Conservation (phyloP, 176 grass and related monocot genomes). For the Lolium multiflorum region DNA sequence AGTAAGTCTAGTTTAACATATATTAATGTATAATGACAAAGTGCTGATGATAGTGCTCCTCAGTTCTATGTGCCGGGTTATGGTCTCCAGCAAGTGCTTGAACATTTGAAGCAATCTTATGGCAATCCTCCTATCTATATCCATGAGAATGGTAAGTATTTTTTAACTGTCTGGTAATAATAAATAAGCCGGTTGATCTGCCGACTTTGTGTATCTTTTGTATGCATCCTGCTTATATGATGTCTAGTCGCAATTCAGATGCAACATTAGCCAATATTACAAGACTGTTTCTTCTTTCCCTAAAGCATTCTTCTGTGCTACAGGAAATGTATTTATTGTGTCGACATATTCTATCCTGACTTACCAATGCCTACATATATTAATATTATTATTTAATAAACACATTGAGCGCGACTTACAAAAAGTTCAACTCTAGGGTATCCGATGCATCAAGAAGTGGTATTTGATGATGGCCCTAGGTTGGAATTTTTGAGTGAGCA, state of each 20-base stretch:
- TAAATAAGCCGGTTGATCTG: not conserved
- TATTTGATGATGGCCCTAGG: constrained; percentile 46
- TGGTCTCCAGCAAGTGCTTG: constrained; percentile 42
- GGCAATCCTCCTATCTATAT: constrained; percentile 50
- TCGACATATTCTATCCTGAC: not conserved
- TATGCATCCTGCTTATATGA: not conserved
- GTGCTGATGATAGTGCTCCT: constrained; percentile 14
- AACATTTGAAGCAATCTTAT: constrained; percentile 55
- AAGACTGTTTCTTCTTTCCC: not conserved
- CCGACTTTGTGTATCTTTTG: not conserved
- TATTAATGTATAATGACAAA: constrained; percentile 9
- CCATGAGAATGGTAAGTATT: constrained; percentile 50
- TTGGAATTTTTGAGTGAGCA: constrained; percentile 47
- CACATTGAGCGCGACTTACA: not conserved
- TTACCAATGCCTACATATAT: not conserved
- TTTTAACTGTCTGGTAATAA: not conserved
- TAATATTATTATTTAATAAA: not conserved
- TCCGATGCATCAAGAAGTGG: constrained; percentile 39
- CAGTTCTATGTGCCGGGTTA: constrained; percentile 36
- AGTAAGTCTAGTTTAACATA: not conserved
- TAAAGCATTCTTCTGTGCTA: not conserved
- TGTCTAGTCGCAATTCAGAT: too few relatives aligned
- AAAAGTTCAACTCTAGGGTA: constrained; percentile 31
- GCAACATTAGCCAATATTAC: not conserved
- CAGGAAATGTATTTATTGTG: not conserved